A percentile compares a stretch with the other conserved stretches of the same genome.
Evolutionary conservation across 129 eudicot species (phyloP).

Genomic region (Rutidosis leptorrhynchoides): DNA sequence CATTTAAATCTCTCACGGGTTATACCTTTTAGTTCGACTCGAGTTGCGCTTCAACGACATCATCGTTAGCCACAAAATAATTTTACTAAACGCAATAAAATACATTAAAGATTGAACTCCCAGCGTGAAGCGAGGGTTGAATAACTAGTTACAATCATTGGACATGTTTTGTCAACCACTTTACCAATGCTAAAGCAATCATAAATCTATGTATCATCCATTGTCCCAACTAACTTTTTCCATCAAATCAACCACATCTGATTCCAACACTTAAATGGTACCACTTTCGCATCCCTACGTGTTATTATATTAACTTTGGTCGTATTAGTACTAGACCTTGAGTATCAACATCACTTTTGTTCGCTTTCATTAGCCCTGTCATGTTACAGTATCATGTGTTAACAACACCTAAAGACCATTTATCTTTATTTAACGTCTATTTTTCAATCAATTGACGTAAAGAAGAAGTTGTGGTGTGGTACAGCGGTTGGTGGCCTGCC

Average conservation of each 20-base stretch:
- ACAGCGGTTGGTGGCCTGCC: too few relatives aligned
- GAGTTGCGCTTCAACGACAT: too few relatives aligned
- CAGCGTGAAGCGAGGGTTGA: too few relatives aligned
- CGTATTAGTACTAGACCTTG: neutral
- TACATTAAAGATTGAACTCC: too few relatives aligned
- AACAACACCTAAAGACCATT: neutral
- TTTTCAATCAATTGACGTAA: too few relatives aligned
- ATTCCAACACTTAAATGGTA: neutral
- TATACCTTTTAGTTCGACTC: too few relatives aligned
- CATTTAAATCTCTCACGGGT: too few relatives aligned
- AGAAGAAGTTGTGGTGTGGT: too few relatives aligned
- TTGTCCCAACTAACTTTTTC: constrained; percentile 3
- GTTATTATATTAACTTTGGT: constrained; percentile 1
- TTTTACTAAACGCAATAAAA: too few relatives aligned
- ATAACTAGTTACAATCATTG: neutral
- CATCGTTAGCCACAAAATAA: too few relatives aligned
- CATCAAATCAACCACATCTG: neutral
- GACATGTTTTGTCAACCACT: neutral
- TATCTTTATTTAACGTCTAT: neutral
- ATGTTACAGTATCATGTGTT: constrained; percentile 8
- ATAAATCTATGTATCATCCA: neutral
- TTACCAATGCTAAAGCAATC: neutral
- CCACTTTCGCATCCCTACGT: constrained; percentile 4
- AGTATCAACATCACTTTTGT: constrained; percentile 5
- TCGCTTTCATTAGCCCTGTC: constrained; percentile 18